Evolutionary conservation across 768 basidiomycete species (phyloP), one percentile per base, ranked within the genome.

Genomic region (Pseudohyphozyma bogoriensis): DNA sequence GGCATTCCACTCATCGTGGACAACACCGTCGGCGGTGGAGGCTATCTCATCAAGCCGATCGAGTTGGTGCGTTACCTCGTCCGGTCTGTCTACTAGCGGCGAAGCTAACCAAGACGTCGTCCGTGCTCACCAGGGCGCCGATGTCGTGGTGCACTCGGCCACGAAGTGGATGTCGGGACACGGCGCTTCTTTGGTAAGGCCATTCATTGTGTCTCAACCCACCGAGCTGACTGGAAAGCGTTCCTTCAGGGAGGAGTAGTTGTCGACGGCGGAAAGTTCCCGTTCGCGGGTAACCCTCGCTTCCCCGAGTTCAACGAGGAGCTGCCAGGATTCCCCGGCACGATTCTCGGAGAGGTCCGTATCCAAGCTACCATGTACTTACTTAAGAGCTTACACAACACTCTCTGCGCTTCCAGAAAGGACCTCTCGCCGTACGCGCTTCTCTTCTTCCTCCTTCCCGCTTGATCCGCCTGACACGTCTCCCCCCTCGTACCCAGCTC

Each of bases 91-190:
- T n/a, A n/a, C n/a, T n/a, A n/a, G n/a, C n/a, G n/a, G n/a, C n/a
- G n/a, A n/a, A n/a, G n/a, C n/a, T n/a, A n/a, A n/a, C n/a, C n/a
- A n/a, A n/a, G n/a, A n/a, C n/a, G n/a, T n/a, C n/a, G n/a, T n/a
- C n/a, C n/a, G n/a, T n/a, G n/a, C n/a, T n/a, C n/a, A n/a, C 26
- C 78, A 81, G 65, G 87, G 87, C 18, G 86, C 87, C 0, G 85
- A 89, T 63, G 85, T 89, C 59, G 76, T 88, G 60, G 83, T 87
- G n/a, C 83, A 87, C 71, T 84, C 82, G 52, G 85, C 85, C 1
- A 87, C 87, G 1, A 88, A 89, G 69, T 89, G 87, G 87, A 87
- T 88, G n/a, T n/a, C n/a, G n/a, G n/a, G n/a, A n/a, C n/a, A n/a
- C n/a, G n/a, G n/a, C n/a, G n/a, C n/a, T n/a, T n/a, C n/a, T n/a